Evolutionary conservation across 331 rosid species (phyloP), one percentile per base, ranked within the genome.

Genomic region (Quercus lobata): DNA sequence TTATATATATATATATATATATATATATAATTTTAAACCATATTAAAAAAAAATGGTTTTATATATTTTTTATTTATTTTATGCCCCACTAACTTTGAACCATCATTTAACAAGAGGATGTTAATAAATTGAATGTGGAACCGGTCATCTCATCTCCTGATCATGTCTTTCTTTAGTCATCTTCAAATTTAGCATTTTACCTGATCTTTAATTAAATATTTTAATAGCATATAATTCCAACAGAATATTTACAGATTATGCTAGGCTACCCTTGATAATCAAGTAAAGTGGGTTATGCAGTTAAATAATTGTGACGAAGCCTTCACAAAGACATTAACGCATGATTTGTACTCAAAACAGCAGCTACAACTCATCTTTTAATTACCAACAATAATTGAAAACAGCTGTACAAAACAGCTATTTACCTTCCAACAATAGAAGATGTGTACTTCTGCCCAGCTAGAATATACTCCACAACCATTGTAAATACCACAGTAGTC

Each of bases 401-500:
- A 65, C 7, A 65, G 71, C 24, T 18, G 41, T 65, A 53, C 34
- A 53, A 85, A 82, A 53, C 76, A 53, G 72, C 46, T 66, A 62
- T 78, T 84, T 89, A 92, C 98, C 98, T 95, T 85, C 90, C 92
- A 75, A 92, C 72, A 71, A 95, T 78, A 68, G 93, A 86, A 80
- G 77, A 75, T 79, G 98, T 78, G 83, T 91, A 95, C 84, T 92
- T 90, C 87, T 92, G 97, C 76, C 93, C 89, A 22, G 92, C 92
- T 79, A 92, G 85, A 79, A 90, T 17, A 85, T 85, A 89, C 83
- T 95, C 98, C 81, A 89, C 80, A 55, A 84, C 83, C 98, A 95
- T 95, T 6, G 97, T 92, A 81, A 95, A 95, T 32, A 95, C 97
- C 74, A 95, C 97, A 6, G 98, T 95, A 10, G 98, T 95, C 76